A percentile compares a stretch with the other conserved stretches of the same genome.
These are phyloP conservation scores for Urostyla sp. DNA, from an alignment of 73 alveolate genomes.

Conservation along the genomic window DNA sequence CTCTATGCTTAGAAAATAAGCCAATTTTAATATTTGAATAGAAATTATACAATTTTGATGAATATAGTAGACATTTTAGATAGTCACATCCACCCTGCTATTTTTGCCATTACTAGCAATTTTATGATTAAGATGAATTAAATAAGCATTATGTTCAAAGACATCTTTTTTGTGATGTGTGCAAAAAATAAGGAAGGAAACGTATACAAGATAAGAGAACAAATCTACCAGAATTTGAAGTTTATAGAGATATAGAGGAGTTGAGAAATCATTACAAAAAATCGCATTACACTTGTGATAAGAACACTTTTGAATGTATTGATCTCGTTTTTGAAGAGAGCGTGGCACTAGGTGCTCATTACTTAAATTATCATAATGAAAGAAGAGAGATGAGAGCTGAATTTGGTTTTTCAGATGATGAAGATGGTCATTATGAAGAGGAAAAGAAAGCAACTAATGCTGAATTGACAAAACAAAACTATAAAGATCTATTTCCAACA, in stretches of 20 bases:
- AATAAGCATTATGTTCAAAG: constrained; percentile 24
- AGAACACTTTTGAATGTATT: not conserved
- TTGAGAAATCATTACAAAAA: constrained; percentile 26
- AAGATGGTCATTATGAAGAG: constrained; percentile 6
- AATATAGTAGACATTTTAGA: not conserved
- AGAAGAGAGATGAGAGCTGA: constrained; percentile 20
- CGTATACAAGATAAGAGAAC: not conserved
- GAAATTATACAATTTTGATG: constrained; percentile 11
- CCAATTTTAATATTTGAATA: constrained; percentile 29
- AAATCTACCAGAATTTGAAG: constrained; percentile 52
- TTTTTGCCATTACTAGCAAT: constrained; percentile 12
- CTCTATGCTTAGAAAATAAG: constrained; percentile 19
- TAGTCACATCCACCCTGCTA: constrained; percentile 25
- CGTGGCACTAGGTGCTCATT: constrained; percentile 31
- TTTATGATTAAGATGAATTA: constrained; percentile 34
- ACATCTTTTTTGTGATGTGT: constrained; percentile 45
- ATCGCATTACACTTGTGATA: constrained; percentile 25
- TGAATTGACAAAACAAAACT: constrained; percentile 19
- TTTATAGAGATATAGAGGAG: constrained; percentile 17
- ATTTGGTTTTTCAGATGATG: constrained; percentile 52
- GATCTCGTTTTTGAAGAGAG: constrained; percentile 27
- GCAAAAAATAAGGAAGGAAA: constrained; percentile 41
- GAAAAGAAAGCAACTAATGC: constrained; percentile 18
- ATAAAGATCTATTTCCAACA: constrained; percentile 36
- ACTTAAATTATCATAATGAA: constrained; percentile 25